A percentile compares a stretch with the other conserved stretches of the same genome.
phyloP scores from a whole-genome alignment of 2,329 filamentous ascomycete species.

The Pyricularia pennisetigena region DNA sequence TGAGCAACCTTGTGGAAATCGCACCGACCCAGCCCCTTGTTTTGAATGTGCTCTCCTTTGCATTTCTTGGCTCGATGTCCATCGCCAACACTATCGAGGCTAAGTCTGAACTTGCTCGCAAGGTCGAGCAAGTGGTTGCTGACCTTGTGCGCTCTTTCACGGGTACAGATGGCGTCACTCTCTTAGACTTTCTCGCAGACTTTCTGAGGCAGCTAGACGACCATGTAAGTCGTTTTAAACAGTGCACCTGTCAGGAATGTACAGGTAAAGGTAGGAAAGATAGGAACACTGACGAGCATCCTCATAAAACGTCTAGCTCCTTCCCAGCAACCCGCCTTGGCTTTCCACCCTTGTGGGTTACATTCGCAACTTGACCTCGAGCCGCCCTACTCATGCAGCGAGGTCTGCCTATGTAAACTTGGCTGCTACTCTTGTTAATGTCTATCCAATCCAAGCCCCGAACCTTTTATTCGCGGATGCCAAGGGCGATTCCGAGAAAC shows the following conservation, averaged over 20 bases:
- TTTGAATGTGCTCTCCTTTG: slow-evolving; percentile 44
- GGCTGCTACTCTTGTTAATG: slow-evolving; percentile 45
- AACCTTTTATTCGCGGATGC: slow-evolving; percentile 41
- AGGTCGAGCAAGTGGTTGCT: slow-evolving; percentile 37
- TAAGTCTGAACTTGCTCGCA: slow-evolving; percentile 19
- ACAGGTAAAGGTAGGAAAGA: not conserved
- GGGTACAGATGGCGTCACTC: slow-evolving; percentile 50
- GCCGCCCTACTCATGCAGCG: slow-evolving; percentile 42
- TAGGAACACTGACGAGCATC: slow-evolving; percentile 6
- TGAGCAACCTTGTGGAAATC: slow-evolving; percentile 45
- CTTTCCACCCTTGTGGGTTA: slow-evolving; percentile 33
- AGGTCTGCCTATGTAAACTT: slow-evolving; percentile 51
- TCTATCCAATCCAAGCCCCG: slow-evolving; percentile 36
- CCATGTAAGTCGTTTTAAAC: not conserved
- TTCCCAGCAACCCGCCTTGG: slow-evolving; percentile 44
- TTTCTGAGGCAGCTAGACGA: slow-evolving; percentile 37
- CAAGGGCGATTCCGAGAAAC: slow-evolving; percentile 29
- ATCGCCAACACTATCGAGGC: slow-evolving; percentile 15
- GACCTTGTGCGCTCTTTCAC: slow-evolving; percentile 42
- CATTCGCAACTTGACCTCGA: slow-evolving; percentile 43
- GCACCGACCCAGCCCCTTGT: slow-evolving; percentile 42
- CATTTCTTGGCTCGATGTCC: slow-evolving; percentile 43
- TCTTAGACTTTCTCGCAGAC: slow-evolving; percentile 45
- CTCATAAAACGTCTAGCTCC: slow-evolving; percentile 23
- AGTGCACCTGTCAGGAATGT: not conserved